Conservation (phyloP, 2,329 filamentous ascomycete genomes). For the Diaporthe amygdali region DNA sequence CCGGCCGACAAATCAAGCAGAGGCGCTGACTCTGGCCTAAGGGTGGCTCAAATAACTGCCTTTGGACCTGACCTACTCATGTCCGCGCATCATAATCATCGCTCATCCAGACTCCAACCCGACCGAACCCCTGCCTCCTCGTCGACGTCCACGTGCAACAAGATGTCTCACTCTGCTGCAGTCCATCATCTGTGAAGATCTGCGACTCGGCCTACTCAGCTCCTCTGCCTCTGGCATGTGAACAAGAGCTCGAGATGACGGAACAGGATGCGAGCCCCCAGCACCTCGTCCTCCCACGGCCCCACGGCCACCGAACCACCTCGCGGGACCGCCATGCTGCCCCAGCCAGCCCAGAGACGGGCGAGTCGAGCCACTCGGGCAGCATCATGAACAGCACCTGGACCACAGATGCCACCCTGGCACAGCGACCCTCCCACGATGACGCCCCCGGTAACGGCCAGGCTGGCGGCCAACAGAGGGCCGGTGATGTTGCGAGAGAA, state of each 20-base stretch:
- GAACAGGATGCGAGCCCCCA: conserved; percentile 24
- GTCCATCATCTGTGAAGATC: conserved; percentile 15
- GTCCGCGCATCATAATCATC: not conserved
- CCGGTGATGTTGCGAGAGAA: not conserved
- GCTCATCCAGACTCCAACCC: not conserved
- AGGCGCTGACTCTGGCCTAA: conserved; percentile 5
- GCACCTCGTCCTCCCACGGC: conserved; percentile 19
- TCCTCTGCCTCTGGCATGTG: conserved; percentile 20
- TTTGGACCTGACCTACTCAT: not conserved
- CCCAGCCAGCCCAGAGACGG: conserved; percentile 45
- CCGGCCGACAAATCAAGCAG: conserved; percentile 11
- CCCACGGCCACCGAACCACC: not conserved
- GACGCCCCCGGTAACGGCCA: not conserved
- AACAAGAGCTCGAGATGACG: conserved; percentile 26
- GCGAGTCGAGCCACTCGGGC: conserved; percentile 48
- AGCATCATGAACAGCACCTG: conserved; percentile 30
- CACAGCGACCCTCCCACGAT: conserved; percentile 25
- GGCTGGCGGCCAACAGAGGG: not conserved
- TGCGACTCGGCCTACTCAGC: conserved; percentile 4
- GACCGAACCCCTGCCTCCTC: not conserved
- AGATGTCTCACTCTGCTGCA: conserved; percentile 22
- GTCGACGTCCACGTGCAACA: conserved; percentile 12
- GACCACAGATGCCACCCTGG: conserved; percentile 26
- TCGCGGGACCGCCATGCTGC: conserved; percentile 12
- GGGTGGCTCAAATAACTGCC: not conserved